These are phyloP conservation scores for Hericium rajendrae DNA, from an alignment of 768 basidiomycete genomes.

Conservation along the genomic window DNA sequence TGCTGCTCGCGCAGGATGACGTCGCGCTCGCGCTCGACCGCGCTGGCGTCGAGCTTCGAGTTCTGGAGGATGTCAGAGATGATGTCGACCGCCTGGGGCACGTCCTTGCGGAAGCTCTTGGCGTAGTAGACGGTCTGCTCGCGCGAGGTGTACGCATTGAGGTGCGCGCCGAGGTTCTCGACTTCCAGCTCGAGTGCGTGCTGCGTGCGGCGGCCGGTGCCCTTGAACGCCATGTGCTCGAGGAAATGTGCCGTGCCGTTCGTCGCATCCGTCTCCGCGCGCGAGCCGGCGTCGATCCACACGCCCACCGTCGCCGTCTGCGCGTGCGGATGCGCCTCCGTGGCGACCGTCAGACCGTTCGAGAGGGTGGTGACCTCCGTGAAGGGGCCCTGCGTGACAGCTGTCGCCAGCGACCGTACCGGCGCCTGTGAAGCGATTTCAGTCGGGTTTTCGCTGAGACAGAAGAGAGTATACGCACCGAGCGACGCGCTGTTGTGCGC, in stretches of 20 bases:
- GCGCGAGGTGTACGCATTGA: constrained; percentile 97
- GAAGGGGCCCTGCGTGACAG: constrained; percentile 55
- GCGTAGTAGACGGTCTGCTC: constrained; percentile 99
- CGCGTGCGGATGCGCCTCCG: constrained; percentile 80
- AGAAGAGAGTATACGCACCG: constrained; percentile 30
- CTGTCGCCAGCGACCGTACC: constrained; percentile 68
- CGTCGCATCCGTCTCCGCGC: constrained; percentile 91
- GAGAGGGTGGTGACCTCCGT: constrained; percentile 89
- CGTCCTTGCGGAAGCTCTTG: constrained; percentile 96
- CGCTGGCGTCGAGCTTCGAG: constrained; percentile 79
- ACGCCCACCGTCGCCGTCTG: constrained; percentile 98
- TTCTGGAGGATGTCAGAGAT: constrained; percentile 97
- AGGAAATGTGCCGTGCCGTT: constrained; percentile 98
- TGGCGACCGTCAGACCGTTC: constrained; percentile 93
- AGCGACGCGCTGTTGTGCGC: constrained; percentile 27
- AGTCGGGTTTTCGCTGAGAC: constrained; percentile 10
- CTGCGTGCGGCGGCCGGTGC: constrained; percentile 81
- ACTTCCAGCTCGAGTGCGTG: constrained; percentile 92
- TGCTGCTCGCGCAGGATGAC: constrained; percentile 96
- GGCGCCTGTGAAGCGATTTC: constrained; percentile 30
- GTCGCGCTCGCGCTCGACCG: constrained; percentile 92
- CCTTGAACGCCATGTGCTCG: constrained; percentile 98
- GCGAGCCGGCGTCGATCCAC: constrained; percentile 97
- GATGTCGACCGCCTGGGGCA: constrained; percentile 85
- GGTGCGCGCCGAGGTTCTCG: constrained; percentile 93